Evolutionary conservation across 164 flowering plant genomes (phyloP), one percentile per base, ranked within the genome.

Genomic region (Santalum album): DNA sequence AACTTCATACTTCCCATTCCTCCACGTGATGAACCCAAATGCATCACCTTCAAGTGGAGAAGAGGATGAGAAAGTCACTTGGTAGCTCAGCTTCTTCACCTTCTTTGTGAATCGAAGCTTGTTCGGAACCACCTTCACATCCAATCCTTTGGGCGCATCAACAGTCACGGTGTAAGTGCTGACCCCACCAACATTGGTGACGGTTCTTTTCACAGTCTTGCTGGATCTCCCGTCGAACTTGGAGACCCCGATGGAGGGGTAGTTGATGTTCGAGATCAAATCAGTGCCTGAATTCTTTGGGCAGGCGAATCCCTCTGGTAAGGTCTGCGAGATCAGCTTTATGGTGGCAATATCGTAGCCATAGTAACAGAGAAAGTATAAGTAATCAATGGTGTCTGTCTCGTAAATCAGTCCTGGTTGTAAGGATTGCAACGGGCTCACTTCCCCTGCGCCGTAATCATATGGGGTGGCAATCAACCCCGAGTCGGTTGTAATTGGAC

Each of bases 331-430:
- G 15, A 85, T 80, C 38, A 14, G 57, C 49, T 74, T 76, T 19
- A 85, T 78, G 2, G 55, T 53, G 0, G 77, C 17, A 10, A 61
- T 3, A 21, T 61, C 17, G 39, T 75, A 80, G 2, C 92, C 92
- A 40, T 59, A 58, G 73, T 77, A 64, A 56, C 96, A 88, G 1
- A 88, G 77, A 32, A 74, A 88, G 25, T 65, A 60, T 59, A 79
- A 55, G 72, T 81, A 85, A 53, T 88, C 92, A 7, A 49, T 25
- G 11, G 65, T 62, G 21, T 63, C 58, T 1, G 76, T 74, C 58
- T 86, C 95, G 34, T 80, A 89, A 2, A 89, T 81, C 7, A 86
- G 69, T 7, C 95, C 97, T 21, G 97, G 97, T 46, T 78, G 69
- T 21, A 80, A 18, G 25, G 86, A 61, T 36, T 67, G 76, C 14